A percentile compares a stretch with the other conserved stretches of the same genome.
phyloP scores from a whole-genome alignment of 495 filamentous ascomycete genomes.

The Daldinia loculata region DNA sequence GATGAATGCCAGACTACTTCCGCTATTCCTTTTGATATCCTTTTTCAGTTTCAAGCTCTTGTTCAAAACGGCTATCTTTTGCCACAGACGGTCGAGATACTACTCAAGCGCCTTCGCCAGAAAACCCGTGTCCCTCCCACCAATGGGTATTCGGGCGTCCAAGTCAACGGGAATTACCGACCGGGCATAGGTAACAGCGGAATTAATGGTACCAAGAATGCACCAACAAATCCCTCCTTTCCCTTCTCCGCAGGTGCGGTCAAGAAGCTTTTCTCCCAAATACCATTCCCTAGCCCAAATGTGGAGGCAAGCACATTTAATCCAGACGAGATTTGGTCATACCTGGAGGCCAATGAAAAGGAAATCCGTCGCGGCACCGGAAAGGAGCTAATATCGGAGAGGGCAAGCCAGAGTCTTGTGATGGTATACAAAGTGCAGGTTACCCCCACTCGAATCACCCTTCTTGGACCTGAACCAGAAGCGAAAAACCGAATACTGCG shows the following conservation, averaged over 20 bases:
- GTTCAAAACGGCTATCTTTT: slow-evolving; percentile 62
- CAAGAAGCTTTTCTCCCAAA: slow-evolving; percentile 55
- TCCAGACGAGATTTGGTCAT: slow-evolving; percentile 51
- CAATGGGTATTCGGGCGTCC: slow-evolving; percentile 2
- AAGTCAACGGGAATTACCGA: slow-evolving; percentile 11
- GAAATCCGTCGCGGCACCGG: slow-evolving; percentile 43
- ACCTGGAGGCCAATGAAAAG: slow-evolving; percentile 54
- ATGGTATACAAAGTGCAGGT: slow-evolving; percentile 69
- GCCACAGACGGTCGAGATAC: slow-evolving; percentile 50
- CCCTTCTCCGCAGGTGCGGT: slow-evolving; percentile 57
- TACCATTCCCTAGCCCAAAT: slow-evolving; percentile 60
- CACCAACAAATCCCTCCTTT: neutral
- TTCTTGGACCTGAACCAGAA: slow-evolving; percentile 76
- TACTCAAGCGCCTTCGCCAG: slow-evolving; percentile 47
- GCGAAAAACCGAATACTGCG: slow-evolving; percentile 77
- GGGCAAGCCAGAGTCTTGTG: slow-evolving; percentile 39
- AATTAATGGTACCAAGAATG: neutral
- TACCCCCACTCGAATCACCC: slow-evolving; percentile 72
- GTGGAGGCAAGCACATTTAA: slow-evolving; percentile 56
- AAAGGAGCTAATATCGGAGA: slow-evolving; percentile 35
- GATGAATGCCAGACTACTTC: neutral
- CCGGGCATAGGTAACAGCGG: neutral
- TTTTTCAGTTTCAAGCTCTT: slow-evolving; percentile 63
- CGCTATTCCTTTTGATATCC: slow-evolving; percentile 47
- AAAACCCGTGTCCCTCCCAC: neutral